Conservation (phyloP, 2,329 filamentous ascomycete species). For the Aureobasidium vineae region DNA sequence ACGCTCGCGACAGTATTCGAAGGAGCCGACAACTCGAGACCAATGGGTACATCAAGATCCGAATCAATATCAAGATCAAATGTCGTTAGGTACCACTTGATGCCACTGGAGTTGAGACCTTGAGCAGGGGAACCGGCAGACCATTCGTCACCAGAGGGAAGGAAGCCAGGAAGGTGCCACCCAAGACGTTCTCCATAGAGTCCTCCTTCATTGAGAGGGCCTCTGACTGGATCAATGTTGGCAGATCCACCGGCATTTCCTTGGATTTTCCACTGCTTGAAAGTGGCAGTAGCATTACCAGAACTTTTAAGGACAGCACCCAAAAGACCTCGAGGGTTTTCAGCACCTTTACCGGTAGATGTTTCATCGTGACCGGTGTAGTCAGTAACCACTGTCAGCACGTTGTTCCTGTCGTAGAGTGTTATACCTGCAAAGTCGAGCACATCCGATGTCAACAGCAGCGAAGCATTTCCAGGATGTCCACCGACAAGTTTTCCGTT, state of each 20-base stretch:
- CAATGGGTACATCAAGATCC: slow-evolving; percentile 57
- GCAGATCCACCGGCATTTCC: slow-evolving; percentile 56
- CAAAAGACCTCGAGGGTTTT: slow-evolving; percentile 53
- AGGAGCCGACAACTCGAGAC: slow-evolving; percentile 53
- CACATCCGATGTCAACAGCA: slow-evolving; percentile 41
- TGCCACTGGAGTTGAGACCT: slow-evolving; percentile 48
- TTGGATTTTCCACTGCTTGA: slow-evolving; percentile 58
- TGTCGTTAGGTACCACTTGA: slow-evolving; percentile 56
- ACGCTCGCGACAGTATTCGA: slow-evolving; percentile 50
- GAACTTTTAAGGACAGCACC: slow-evolving; percentile 49
- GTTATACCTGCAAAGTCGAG: slow-evolving; percentile 55
- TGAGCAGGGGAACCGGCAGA: slow-evolving; percentile 45
- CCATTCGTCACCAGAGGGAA: slow-evolving; percentile 43
- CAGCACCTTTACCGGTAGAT: slow-evolving; percentile 49
- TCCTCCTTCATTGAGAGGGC: slow-evolving; percentile 59
- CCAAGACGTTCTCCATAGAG: slow-evolving; percentile 58
- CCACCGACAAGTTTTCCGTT: slow-evolving; percentile 58
- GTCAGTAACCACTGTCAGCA: slow-evolving; percentile 58
- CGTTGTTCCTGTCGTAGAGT: slow-evolving; percentile 43
- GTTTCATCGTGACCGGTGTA: slow-evolving; percentile 61
- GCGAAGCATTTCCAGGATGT: slow-evolving; percentile 52
- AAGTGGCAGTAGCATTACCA: slow-evolving; percentile 36
- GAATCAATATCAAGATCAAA: slow-evolving; percentile 50
- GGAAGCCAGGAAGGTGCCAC: slow-evolving; percentile 55
- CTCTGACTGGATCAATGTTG: slow-evolving; percentile 56